Evolutionary conservation across 495 filamentous ascomycete genomes (phyloP).

Genomic region (Xylaria telfairii): DNA sequence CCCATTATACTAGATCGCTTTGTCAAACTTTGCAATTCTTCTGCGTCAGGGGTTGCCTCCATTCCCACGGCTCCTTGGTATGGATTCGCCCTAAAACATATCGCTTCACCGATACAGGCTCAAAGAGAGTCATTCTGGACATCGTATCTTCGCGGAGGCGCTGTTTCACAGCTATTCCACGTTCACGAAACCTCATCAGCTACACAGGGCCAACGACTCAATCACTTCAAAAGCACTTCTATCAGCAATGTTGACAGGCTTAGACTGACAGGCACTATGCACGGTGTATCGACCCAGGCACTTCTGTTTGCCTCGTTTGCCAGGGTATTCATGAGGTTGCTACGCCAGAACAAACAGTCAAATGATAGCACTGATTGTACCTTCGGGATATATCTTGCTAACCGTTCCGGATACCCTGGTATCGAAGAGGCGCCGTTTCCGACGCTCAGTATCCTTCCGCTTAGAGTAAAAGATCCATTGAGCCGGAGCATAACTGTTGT

Average conservation of each 20-base stretch:
- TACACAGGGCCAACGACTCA: slow-evolving; percentile 12
- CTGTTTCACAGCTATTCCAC: neutral
- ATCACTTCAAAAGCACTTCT: slow-evolving; percentile 28
- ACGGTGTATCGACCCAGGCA: slow-evolving; percentile 48
- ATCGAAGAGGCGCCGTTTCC: slow-evolving; percentile 39
- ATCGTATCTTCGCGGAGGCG: slow-evolving; percentile 50
- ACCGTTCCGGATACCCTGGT: slow-evolving; percentile 36
- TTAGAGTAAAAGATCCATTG: slow-evolving; percentile 35
- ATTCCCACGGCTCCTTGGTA: slow-evolving; percentile 30
- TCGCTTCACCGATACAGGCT: slow-evolving; percentile 14
- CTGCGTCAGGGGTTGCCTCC: neutral
- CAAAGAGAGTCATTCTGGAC: slow-evolving; percentile 59
- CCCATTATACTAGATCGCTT: slow-evolving; percentile 53
- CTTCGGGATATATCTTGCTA: slow-evolving; percentile 56
- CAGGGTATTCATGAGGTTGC: slow-evolving; percentile 25
- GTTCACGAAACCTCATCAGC: neutral
- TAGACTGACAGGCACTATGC: slow-evolving; percentile 22
- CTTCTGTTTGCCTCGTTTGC: slow-evolving; percentile 54
- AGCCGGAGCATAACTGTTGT: slow-evolving; percentile 24
- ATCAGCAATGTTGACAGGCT: slow-evolving; percentile 30
- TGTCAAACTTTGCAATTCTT: slow-evolving; percentile 27
- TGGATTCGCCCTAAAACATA: slow-evolving; percentile 25
- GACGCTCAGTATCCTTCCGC: slow-evolving; percentile 49
- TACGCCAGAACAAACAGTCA: neutral
- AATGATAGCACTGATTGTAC: slow-evolving; percentile 32